These are phyloP conservation scores for Rhipidocladum racemiflorum DNA, from an alignment of 176 grass and related monocot genomes.

Conservation along the genomic window DNA sequence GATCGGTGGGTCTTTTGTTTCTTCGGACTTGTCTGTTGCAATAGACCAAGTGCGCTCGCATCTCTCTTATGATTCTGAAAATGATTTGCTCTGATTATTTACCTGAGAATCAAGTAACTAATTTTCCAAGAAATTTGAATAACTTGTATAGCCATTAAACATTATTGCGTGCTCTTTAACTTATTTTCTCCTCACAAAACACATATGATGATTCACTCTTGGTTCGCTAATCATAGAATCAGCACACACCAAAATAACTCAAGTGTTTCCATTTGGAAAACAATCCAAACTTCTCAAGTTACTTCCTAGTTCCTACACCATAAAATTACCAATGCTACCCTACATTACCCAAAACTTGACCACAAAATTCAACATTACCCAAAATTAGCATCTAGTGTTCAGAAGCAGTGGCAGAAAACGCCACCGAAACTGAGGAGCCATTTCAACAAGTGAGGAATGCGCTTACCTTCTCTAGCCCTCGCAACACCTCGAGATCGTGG, in stretches of 20 bases:
- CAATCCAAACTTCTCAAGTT: neutral
- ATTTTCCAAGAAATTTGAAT: neutral
- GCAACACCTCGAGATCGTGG: constrained; percentile 50
- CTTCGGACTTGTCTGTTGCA: constrained; percentile 40
- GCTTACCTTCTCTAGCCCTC: constrained; percentile 45
- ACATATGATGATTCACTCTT: neutral
- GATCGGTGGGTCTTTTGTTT: constrained; percentile 42
- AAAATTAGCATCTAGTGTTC: neutral
- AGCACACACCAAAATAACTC: neutral
- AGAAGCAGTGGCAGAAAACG: neutral
- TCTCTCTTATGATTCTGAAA: constrained; percentile 52
- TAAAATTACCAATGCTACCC: neutral
- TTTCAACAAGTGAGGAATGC: neutral
- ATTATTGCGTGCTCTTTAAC: neutral
- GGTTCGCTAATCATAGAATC: no score
- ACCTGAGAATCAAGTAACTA: neutral
- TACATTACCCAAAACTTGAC: neutral
- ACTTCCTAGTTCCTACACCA: neutral
- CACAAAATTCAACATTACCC: neutral
- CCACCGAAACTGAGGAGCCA: neutral
- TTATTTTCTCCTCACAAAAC: neutral
- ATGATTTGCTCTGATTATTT: constrained; percentile 12
- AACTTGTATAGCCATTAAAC: neutral
- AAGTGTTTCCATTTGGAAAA: neutral
- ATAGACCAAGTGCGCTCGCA: neutral